A percentile compares a stretch with the other conserved stretches of the same genome.
These are phyloP conservation scores for Fraxinus velutina DNA, from an alignment of 305 asterid species.

Conservation along the genomic window DNA sequence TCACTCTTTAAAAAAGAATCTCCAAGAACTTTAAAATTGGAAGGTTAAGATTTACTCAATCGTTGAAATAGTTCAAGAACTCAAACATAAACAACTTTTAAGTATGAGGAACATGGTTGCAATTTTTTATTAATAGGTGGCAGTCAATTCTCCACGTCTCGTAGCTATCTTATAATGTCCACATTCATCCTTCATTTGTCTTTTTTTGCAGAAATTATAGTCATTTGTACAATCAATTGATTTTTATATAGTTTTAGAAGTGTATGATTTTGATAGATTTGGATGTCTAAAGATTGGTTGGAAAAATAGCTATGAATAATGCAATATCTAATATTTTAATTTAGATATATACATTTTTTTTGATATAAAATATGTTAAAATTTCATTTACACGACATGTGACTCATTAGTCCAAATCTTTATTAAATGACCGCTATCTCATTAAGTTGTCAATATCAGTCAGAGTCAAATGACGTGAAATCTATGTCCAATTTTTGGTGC, in stretches of 20 bases:
- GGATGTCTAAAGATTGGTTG: neutral
- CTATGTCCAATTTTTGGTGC: neutral
- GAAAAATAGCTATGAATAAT: neutral
- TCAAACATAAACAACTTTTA: neutral
- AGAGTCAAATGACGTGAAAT: neutral
- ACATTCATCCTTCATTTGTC: neutral
- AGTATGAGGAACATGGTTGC: neutral
- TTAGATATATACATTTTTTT: neutral
- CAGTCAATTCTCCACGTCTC: neutral
- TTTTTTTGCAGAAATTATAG: neutral
- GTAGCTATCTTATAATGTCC: neutral
- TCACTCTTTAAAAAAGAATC: neutral
- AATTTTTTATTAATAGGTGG: neutral
- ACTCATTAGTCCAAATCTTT: neutral
- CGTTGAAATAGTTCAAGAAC: neutral
- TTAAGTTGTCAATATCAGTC: neutral
- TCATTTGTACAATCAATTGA: neutral
- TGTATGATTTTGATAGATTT: neutral
- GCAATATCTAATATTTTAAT: neutral
- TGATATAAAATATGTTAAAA: neutral
- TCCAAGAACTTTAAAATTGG: neutral
- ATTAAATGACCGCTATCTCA: neutral
- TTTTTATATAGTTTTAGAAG: neutral
- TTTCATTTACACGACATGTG: neutral
- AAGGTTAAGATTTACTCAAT: neutral